Evolutionary conservation across 1,284 basidiomycete species (phyloP), one percentile per base, ranked within the genome.

Genomic region (Ustanciosporium gigantosporum): DNA sequence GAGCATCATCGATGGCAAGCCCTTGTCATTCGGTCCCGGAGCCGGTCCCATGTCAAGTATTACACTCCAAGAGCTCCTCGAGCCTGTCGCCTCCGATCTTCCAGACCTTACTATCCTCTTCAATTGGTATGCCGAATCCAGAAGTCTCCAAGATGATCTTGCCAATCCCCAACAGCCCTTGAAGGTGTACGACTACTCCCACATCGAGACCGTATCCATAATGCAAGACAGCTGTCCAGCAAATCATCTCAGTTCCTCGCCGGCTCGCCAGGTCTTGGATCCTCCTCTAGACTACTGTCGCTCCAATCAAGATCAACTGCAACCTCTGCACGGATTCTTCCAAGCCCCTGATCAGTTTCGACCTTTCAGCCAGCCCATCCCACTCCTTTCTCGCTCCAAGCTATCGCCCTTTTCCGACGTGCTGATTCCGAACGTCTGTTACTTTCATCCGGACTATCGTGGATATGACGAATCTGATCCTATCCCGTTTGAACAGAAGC

Each of bases 341-440:
- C 50, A 60, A 36, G 46, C 37, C 11, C 38, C 57, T 2, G 36
- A 27, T 16, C 36, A 15, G 31, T 60, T 60, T 16, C 19, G 14
- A 6, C 50, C 50, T n/a, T 34, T 53, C 43, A 42, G 42, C 36
- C 51, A 55, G 40, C 41, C 50, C 13, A 43, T 60, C 0, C 57
- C 57, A 5, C 32, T 60, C 27, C 39, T 60, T 16, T 60, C 50
- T 6, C 48, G 57, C 13, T 34, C 46, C 25, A 60, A 60, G 31
- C 35, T 60, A 16, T 60, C 57, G 19, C 53, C 53, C 23, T 53
- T 60, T 42, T 45, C 46, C 34, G 57, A 60, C 32, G 46, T 60
- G 14, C 24, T 60, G 22, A 50, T 44, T 1, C 57, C 57, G 25
- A 60, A 60, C 25, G 42, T 49, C 31, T 60, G 57, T 36, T 60